Conservation (phyloP, 176 grass and related monocot species). For the Cenchrus fungigraminus region DNA sequence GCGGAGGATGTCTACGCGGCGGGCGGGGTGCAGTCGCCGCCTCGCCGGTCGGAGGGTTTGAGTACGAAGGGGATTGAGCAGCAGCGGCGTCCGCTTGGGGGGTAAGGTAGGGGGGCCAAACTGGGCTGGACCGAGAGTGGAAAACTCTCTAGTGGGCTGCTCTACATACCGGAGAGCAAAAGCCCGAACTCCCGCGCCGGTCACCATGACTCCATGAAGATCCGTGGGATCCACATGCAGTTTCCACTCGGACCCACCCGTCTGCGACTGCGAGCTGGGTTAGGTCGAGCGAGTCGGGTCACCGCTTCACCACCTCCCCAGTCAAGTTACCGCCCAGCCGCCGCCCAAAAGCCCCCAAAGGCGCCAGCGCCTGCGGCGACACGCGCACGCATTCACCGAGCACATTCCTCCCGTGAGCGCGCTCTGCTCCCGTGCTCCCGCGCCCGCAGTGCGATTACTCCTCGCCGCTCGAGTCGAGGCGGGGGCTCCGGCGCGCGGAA, state of each 20-base stretch:
- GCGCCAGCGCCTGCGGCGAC: neutral
- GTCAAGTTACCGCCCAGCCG: conserved; percentile 4
- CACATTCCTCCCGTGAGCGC: neutral
- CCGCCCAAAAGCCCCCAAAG: neutral
- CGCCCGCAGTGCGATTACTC: neutral
- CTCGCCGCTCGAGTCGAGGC: neutral
- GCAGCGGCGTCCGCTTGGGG: no score
- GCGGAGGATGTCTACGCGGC: no score
- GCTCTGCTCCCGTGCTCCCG: neutral
- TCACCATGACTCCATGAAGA: neutral
- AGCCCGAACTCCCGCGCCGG: neutral
- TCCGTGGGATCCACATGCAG: neutral
- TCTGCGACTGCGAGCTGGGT: neutral
- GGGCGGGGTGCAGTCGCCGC: no score
- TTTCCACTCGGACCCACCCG: neutral
- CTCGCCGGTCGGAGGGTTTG: no score
- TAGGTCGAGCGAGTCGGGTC: neutral
- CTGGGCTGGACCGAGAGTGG: no score
- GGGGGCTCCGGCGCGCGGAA: neutral
- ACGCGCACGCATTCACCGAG: conserved; percentile 29
- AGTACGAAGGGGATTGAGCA: no score
- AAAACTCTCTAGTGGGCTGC: no score
- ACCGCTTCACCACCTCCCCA: neutral
- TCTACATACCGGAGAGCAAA: no score
- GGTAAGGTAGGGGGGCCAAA: no score